These are phyloP conservation scores for Phytopythium mirpurense DNA, from an alignment of 352 stramenopile species.

Conservation along the genomic window DNA sequence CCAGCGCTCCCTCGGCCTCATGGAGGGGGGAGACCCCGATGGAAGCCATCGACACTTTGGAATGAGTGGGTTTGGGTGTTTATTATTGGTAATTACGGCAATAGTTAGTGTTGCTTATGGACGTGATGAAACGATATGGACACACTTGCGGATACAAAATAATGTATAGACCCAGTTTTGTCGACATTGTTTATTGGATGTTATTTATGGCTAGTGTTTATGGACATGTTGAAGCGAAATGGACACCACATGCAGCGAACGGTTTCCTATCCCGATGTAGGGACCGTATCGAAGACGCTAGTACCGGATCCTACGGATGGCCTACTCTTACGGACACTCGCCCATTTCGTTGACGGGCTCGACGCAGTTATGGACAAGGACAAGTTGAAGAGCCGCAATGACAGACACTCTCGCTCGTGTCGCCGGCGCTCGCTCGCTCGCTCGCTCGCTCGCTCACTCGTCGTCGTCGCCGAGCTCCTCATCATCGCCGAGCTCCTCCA, in stretches of 20 bases:
- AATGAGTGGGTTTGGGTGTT: too few species aligned
- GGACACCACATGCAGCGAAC: neutral
- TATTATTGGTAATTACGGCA: too few species aligned
- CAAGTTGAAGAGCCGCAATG: too few species aligned
- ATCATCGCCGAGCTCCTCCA: neutral
- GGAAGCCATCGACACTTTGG: too few species aligned
- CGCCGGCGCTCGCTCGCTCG: conserved; percentile 1
- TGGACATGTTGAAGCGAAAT: neutral
- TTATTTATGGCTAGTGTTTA: conserved; percentile 4
- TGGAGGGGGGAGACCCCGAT: too few species aligned
- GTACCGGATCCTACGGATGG: neutral
- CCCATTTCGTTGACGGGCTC: conserved; percentile 1
- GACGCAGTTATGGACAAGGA: neutral
- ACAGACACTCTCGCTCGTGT: too few species aligned
- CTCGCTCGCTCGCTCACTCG: conserved; percentile 3
- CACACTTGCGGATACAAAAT: too few species aligned
- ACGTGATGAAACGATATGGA: too few species aligned
- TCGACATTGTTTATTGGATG: too few species aligned
- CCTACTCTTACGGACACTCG: neutral
- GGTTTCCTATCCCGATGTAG: neutral
- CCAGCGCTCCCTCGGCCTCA: neutral
- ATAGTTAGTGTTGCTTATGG: too few species aligned
- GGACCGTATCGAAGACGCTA: conserved; percentile 1
- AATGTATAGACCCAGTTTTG: too few species aligned
- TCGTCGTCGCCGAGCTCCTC: neutral